Evolutionary conservation across 2,329 filamentous ascomycete genomes (phyloP), one percentile per base, ranked within the genome.

Genomic region (Pseudogymnoascus sp.): DNA sequence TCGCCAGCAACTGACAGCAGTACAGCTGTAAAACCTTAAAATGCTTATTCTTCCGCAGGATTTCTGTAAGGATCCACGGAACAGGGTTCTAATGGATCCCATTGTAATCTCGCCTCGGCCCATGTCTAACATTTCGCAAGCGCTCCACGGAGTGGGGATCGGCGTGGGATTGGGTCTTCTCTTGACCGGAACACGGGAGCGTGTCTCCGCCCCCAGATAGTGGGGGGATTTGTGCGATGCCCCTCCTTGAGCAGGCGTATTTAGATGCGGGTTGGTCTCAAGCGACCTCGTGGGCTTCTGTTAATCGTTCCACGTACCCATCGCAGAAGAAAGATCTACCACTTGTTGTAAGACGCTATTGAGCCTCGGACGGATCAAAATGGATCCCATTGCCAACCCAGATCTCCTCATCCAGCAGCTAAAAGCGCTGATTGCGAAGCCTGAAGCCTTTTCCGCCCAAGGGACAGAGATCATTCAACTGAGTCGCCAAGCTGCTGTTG

Each of bases 391-490:
- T 47, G 41, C 22, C 28, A 47, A 47, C 22, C 41, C 41, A 47
- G 41, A 47, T 28, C 14, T 47, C 22, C 53, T 58, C 53, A 18
- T 58, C 22, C 35, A 35, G 53, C 53, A 58, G 53, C 14, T 58
- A 11, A 58, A 58, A 28, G 35, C 30, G 28, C 30, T 58, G 30
- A 37, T 58, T 25, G 53, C 30, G 14, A 37, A 36, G 8, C 53
- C 28, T 14, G 30, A 58, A 28, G 53, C 20, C 4, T 35, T 35
- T 25, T 35, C 35, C 53, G 3, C 15, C 8, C 53, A 37, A 8
- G 15, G 28, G 8, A 58, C 30, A 7, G 53, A 58, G 35, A 58
- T 58, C n/a, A 20, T 35, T 14, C 28, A 37, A 37, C 36, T 58
- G n/a, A 35, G 30, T 25, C 35, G 30, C 18, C 30, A 35, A 20